Evolutionary conservation across 176 grass and related monocot species (phyloP).

Genomic region (Pontederia paniculata): DNA sequence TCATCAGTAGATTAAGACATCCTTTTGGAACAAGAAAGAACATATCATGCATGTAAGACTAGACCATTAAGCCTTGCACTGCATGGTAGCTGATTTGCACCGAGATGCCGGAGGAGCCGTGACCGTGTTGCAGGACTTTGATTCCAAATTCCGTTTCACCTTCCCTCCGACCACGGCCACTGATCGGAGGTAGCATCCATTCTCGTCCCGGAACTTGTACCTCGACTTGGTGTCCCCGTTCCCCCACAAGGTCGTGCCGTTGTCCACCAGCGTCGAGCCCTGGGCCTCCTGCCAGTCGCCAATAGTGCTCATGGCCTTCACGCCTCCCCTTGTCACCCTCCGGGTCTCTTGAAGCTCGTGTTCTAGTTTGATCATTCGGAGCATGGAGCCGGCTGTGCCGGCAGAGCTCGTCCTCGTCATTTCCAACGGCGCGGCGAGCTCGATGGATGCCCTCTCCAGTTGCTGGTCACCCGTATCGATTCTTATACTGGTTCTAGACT

Average conservation of each 20-base stretch:
- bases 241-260: neutral
- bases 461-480: neutral
- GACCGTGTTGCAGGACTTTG: neutral
- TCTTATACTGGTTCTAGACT: neutral
- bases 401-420: neutral
- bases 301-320: slow-evolving; percentile 5
- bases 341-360: slow-evolving; percentile 3
- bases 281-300: slow-evolving; percentile 13
- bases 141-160: neutral
- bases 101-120: too few species aligned
- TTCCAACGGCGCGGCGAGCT: neutral
- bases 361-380: neutral
- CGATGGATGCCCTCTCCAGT: neutral
- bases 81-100: too few species aligned
- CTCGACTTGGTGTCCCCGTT: slow-evolving; percentile 5
- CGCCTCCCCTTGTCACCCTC: neutral
- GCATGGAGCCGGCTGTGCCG: neutral
- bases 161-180: slow-evolving; percentile 3
- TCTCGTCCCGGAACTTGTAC: slow-evolving; percentile 6
- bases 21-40: too few species aligned
- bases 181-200: neutral
- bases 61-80: too few species aligned
- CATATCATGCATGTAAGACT: too few species aligned
- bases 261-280: neutral
- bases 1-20: too few species aligned